Conservation (phyloP, 129 eudicot species). For the Gnaphalium uliginosum region DNA sequence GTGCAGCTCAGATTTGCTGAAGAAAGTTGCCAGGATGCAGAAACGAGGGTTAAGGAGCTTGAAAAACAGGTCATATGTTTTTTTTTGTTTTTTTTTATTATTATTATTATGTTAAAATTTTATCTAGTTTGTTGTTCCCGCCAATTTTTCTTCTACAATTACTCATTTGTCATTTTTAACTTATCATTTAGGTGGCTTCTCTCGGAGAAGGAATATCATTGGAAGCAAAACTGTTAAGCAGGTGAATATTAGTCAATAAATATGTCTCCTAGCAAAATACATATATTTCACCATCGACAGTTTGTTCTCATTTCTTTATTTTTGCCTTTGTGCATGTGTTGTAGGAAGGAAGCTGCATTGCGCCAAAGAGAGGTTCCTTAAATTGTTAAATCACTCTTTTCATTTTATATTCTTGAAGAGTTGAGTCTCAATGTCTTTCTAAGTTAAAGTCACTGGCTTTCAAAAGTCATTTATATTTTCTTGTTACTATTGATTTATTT, state of each 20-base stretch:
- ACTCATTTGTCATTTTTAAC: neutral
- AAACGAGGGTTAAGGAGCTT: slow-evolving; percentile 95
- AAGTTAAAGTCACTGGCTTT: slow-evolving; percentile 9
- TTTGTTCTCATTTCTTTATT: neutral
- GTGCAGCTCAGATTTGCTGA: slow-evolving; percentile 84
- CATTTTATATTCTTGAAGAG: slow-evolving; percentile 13
- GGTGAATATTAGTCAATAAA: slow-evolving; percentile 43
- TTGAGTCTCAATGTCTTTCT: slow-evolving; percentile 19
- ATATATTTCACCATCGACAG: neutral
- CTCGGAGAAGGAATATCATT: slow-evolving; percentile 95
- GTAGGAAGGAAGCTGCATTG: slow-evolving; percentile 97
- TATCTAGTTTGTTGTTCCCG: neutral
- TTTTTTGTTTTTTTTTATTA: slow-evolving; percentile 12
- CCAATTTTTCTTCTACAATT: neutral
- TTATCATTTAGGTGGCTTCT: slow-evolving; percentile 73
- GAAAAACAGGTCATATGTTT: slow-evolving; percentile 76
- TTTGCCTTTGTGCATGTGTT: slow-evolving; percentile 20
- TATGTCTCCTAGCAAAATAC: slow-evolving; percentile 9
- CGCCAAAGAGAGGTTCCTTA: slow-evolving; percentile 85
- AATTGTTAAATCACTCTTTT: slow-evolving; percentile 23
- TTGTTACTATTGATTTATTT: slow-evolving; percentile 18
- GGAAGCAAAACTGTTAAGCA: slow-evolving; percentile 96
- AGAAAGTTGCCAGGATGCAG: slow-evolving; percentile 80
- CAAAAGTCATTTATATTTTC: neutral
- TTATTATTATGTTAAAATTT: slow-evolving; percentile 10